These are phyloP conservation scores for Apostasia ramifera DNA, from an alignment of 106 monocot species.

Conservation along the genomic window DNA sequence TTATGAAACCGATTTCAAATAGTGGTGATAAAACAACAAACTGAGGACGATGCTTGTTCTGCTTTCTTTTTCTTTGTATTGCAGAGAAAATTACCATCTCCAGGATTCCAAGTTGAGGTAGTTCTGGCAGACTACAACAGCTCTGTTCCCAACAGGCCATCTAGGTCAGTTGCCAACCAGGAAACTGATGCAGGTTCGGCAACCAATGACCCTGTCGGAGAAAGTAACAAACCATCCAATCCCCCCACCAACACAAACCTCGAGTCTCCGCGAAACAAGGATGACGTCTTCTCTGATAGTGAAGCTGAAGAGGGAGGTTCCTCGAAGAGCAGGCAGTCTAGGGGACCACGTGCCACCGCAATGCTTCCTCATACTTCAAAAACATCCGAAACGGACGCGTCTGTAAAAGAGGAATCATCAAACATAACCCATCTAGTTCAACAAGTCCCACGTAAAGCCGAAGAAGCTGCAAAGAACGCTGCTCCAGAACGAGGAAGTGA, in stretches of 20 bases:
- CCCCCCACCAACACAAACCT: constrained; percentile 15
- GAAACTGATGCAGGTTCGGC: constrained; percentile 13
- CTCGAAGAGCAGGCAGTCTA: constrained; percentile 24
- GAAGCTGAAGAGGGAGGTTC: constrained; percentile 57
- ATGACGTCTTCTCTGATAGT: constrained; percentile 91
- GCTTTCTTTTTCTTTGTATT: constrained; percentile 1
- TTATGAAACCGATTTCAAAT: no score
- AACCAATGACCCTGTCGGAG: constrained; percentile 13
- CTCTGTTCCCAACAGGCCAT: constrained; percentile 25
- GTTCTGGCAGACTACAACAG: constrained; percentile 80
- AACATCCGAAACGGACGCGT: constrained; percentile 9
- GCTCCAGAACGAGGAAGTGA: constrained; percentile 17
- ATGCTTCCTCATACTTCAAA: neutral
- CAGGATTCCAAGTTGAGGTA: constrained; percentile 92
- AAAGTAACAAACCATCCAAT: constrained; percentile 7
- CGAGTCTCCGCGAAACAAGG: constrained; percentile 42
- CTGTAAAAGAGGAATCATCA: constrained; percentile 15
- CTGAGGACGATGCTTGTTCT: neutral
- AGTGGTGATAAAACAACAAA: no score
- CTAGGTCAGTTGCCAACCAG: constrained; percentile 9
- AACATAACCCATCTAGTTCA: constrained; percentile 24
- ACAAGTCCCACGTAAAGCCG: constrained; percentile 27
- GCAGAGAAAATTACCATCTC: constrained; percentile 90
- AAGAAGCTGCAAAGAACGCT: constrained; percentile 16
- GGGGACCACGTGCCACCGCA: neutral